phyloP scores from a whole-genome alignment of 495 filamentous ascomycete genomes.

The Staphylotrichum tortipilum region DNA sequence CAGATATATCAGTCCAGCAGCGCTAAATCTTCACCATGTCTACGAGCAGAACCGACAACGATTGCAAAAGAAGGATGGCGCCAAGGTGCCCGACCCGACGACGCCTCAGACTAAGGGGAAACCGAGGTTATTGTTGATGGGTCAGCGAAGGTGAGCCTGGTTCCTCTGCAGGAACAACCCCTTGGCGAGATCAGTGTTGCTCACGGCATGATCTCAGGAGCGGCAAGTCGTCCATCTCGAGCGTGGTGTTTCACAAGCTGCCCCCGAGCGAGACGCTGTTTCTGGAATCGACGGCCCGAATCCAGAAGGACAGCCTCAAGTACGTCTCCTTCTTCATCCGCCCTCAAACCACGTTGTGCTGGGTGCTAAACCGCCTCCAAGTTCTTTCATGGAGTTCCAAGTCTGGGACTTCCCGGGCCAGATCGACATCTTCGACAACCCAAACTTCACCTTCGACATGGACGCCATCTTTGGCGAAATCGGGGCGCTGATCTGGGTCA shows the following conservation, averaged over 20 bases:
- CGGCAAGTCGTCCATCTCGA: constrained; percentile 95
- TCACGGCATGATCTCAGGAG: constrained; percentile 55
- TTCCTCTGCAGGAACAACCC: too few species aligned
- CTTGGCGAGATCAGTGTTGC: too few species aligned
- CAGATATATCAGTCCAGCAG: constrained; percentile 37
- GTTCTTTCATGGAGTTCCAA: constrained; percentile 98
- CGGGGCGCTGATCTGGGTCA: constrained; percentile 94
- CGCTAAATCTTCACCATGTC: constrained; percentile 47
- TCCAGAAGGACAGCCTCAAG: constrained; percentile 90
- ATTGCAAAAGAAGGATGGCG: constrained; percentile 33
- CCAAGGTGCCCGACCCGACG: constrained; percentile 32
- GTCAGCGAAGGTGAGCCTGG: constrained; percentile 69
- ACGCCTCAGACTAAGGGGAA: constrained; percentile 49
- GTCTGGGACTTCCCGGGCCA: constrained; percentile 96
- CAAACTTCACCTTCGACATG: constrained; percentile 62
- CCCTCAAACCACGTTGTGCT: neutral
- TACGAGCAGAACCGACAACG: constrained; percentile 47
- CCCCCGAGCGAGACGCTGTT: constrained; percentile 91
- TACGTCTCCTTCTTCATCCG: constrained; percentile 31
- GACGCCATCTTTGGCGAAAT: constrained; percentile 89
- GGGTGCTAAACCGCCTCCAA: constrained; percentile 28
- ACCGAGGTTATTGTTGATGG: constrained; percentile 88
- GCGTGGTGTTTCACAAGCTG: constrained; percentile 96
- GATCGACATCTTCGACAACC: constrained; percentile 71
- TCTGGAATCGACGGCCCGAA: constrained; percentile 83